Base-by-base conservation (phyloP, 768 basidiomycete genomes). In the Nidularia pulvinata region DNA sequence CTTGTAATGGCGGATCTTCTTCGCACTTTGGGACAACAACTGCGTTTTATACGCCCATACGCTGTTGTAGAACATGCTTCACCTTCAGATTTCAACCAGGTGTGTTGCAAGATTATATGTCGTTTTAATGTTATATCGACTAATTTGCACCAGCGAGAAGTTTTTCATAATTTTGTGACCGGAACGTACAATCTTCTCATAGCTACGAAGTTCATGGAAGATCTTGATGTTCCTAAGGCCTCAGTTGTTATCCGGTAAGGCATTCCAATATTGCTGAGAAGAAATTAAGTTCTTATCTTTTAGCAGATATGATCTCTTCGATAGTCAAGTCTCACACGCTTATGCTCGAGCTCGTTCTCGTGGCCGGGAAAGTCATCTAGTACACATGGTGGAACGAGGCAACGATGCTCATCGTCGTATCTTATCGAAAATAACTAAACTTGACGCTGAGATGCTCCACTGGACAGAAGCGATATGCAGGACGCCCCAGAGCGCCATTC, bases 101-200 rank as follows among this genome's bases (percentile, higher is more conserved):
- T 19, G 19, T 19, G 19, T 19, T 19, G 19, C 19, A 19, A 19
- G 19, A 19, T 19, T 19, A 19, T 19, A 19, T 19, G 19, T 1
- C 19, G 19, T 19, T 19, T 19, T 19, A 19, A 19, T 19, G 19
- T 19, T 19, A 19, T 19, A 19, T 19, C 19, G 19, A 19, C 19
- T 19, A 19, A 19, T 1, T 42, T 43, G 13, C 25, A 48, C 7
- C 56, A 86, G 81, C 69, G 74, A 60, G 77, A 82, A 6, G 66
- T 81, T 25, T 74, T 79, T 43, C 72, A 70, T 19, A 70, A 69
- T 46, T 89, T 90, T 54, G 65, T 70, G 25, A 60, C 65, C 30
- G 89, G 88, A 3, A 75, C 74, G 7, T 77, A 74, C 57, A 93
- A 93, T 62, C 70, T 91, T 7, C 68, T 91, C 33, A 71, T 93